These are phyloP conservation scores for Talaromyces thailandensis DNA, from an alignment of 495 filamentous ascomycete genomes.

Conservation along the genomic window DNA sequence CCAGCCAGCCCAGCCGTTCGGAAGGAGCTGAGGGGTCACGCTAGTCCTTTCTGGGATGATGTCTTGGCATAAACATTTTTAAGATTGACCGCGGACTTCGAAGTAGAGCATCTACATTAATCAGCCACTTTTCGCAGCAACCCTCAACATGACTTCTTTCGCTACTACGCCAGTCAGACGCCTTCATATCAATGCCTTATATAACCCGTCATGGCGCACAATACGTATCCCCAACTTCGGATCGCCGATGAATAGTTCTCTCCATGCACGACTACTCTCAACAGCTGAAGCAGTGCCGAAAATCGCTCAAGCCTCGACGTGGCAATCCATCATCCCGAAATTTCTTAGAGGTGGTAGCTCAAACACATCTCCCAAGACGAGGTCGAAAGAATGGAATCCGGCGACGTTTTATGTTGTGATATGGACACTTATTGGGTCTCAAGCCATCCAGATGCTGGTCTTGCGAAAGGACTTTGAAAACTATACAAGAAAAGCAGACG, in stretches of 20 bases:
- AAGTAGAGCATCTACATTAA: neutral
- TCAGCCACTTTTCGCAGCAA: neutral
- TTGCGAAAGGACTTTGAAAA: conserved; percentile 64
- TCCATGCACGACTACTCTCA: conserved; percentile 15
- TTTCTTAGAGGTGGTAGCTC: conserved; percentile 31
- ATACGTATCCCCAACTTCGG: neutral
- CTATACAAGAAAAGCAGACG: conserved; percentile 66
- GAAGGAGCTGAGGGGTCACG: neutral
- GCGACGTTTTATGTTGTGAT: conserved; percentile 89
- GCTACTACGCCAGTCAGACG: neutral
- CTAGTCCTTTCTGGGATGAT: neutral
- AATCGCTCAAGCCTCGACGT: conserved; percentile 57
- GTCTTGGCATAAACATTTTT: neutral
- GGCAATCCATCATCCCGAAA: conserved; percentile 56
- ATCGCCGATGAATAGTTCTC: conserved; percentile 1
- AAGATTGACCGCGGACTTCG: neutral
- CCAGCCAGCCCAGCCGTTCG: neutral
- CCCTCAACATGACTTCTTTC: neutral
- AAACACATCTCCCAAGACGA: conserved; percentile 22
- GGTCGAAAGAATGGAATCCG: conserved; percentile 78
- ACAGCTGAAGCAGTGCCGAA: conserved; percentile 40
- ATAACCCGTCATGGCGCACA: neutral
- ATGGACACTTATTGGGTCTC: conserved; percentile 83
- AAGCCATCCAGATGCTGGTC: conserved; percentile 84
- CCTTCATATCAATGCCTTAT: neutral